phyloP scores from a whole-genome alignment of 1,139 yeast genomes.

The Nematodospora anomalae region DNA sequence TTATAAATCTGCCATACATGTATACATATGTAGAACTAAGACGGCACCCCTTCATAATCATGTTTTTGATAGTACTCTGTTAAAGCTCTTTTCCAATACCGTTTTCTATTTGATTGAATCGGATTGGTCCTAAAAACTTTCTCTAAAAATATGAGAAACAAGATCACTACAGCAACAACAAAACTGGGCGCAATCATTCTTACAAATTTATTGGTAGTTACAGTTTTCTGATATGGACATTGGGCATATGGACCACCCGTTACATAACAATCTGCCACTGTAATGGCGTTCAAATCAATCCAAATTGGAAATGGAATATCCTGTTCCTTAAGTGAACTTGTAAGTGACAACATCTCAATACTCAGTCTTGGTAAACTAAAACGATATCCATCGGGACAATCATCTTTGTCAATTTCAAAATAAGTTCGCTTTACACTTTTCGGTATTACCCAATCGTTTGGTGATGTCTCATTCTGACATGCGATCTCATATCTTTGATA shows the following conservation, averaged over 20 bases:
- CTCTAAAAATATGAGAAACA: slow-evolving; percentile 43
- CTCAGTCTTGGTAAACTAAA: slow-evolving; percentile 61
- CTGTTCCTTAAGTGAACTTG: slow-evolving; percentile 21
- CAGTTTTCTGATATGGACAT: slow-evolving; percentile 72
- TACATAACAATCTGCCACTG: slow-evolving; percentile 79
- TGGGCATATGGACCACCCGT: slow-evolving; percentile 75
- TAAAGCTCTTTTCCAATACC: slow-evolving; percentile 40
- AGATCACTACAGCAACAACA: slow-evolving; percentile 51
- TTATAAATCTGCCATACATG: background rate
- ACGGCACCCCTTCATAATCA: slow-evolving; percentile 49
- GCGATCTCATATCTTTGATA: slow-evolving; percentile 51
- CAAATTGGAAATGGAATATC: slow-evolving; percentile 49
- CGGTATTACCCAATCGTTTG: slow-evolving; percentile 51
- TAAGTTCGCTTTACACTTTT: slow-evolving; percentile 37
- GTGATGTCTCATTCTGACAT: slow-evolving; percentile 48
- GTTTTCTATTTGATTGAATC: slow-evolving; percentile 41
- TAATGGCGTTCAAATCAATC: slow-evolving; percentile 82
- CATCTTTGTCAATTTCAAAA: slow-evolving; percentile 46
- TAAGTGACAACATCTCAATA: slow-evolving; percentile 36
- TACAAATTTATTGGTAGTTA: slow-evolving; percentile 57
- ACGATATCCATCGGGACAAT: slow-evolving; percentile 51
- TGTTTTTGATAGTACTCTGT: slow-evolving; percentile 37
- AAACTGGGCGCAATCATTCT: slow-evolving; percentile 67
- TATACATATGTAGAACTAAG: slow-evolving; percentile 17
- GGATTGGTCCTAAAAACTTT: slow-evolving; percentile 36